Conservation (phyloP, 495 filamentous ascomycete genomes). For the Xylona heveae region DNA sequence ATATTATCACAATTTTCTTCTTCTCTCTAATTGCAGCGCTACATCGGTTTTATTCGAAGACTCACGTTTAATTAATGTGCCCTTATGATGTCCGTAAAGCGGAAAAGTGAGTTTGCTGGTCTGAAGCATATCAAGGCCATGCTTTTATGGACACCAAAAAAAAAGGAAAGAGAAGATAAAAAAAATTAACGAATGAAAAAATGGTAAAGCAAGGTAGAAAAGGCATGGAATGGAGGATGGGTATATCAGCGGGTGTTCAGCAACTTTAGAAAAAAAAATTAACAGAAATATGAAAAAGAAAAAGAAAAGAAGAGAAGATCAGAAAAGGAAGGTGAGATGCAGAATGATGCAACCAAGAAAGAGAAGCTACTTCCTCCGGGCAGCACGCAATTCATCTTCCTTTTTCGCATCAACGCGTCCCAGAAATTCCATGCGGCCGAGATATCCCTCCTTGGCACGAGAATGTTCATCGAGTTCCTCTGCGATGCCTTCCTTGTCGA, state of each 20-base stretch:
- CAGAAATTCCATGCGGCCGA: conserved; percentile 76
- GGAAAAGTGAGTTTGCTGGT: too few species aligned
- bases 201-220: neutral
- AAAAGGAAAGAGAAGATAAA: too few species aligned
- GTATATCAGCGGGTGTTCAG: neutral
- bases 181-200: too few species aligned
- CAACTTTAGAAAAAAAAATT: neutral
- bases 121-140: too few species aligned
- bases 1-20: too few species aligned
- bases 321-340: neutral
- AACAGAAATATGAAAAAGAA: conserved; percentile 1
- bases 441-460: conserved; percentile 64
- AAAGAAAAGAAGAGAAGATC: neutral
- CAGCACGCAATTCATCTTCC: conserved; percentile 52
- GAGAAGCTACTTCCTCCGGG: conserved; percentile 34
- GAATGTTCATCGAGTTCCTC: conserved; percentile 75
- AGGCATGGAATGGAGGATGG: neutral
- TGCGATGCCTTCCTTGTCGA: conserved; percentile 76
- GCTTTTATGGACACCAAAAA: too few species aligned
- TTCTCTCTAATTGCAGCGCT: too few species aligned
- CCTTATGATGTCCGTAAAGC: too few species aligned
- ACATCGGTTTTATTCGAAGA: too few species aligned
- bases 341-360: neutral
- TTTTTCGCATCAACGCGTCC: conserved; percentile 53
- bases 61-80: too few species aligned